Evolutionary conservation across 2,329 filamentous ascomycete species (phyloP).

Genomic region (Alternaria triticina): DNA sequence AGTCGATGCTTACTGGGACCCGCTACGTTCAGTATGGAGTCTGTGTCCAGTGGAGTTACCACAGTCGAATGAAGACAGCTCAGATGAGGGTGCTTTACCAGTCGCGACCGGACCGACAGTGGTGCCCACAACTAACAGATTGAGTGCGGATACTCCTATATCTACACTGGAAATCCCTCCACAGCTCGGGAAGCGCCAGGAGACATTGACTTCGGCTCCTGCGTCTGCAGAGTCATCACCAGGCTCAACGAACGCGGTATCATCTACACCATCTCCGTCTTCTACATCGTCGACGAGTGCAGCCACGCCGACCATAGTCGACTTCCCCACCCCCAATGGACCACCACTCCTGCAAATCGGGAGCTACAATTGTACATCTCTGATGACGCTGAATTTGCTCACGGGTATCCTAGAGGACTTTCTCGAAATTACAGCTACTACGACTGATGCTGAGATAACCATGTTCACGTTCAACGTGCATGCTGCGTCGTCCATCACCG

Average conservation of each 20-base stretch:
- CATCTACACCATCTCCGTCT: not conserved
- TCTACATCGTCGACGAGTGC: constrained; percentile 14
- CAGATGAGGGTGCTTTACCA: constrained; percentile 5
- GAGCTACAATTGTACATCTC: constrained; percentile 60
- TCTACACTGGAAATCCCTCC: constrained; percentile 13
- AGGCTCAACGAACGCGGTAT: not conserved
- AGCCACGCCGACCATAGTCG: constrained; percentile 22
- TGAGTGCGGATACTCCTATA: constrained; percentile 22
- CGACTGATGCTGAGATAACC: constrained; percentile 60
- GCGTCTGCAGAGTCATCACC: not conserved
- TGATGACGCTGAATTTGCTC: constrained; percentile 59
- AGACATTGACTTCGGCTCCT: constrained; percentile 6
- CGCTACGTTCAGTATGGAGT: constrained; percentile 60
- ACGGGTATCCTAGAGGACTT: constrained; percentile 60
- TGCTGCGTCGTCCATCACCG: constrained; percentile 51
- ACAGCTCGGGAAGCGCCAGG: constrained; percentile 16
- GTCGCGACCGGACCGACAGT: constrained; percentile 21
- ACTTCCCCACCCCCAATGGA: constrained; percentile 27
- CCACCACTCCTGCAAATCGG: constrained; percentile 56
- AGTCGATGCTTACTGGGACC: constrained; percentile 70
- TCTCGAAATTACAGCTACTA: constrained; percentile 60
- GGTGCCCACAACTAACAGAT: constrained; percentile 21
- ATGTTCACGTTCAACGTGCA: constrained; percentile 67
- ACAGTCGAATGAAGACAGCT: constrained; percentile 13
- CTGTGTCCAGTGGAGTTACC: constrained; percentile 66